Base-by-base conservation (phyloP, 805 yeast genomes). In the Candida insectorum region DNA sequence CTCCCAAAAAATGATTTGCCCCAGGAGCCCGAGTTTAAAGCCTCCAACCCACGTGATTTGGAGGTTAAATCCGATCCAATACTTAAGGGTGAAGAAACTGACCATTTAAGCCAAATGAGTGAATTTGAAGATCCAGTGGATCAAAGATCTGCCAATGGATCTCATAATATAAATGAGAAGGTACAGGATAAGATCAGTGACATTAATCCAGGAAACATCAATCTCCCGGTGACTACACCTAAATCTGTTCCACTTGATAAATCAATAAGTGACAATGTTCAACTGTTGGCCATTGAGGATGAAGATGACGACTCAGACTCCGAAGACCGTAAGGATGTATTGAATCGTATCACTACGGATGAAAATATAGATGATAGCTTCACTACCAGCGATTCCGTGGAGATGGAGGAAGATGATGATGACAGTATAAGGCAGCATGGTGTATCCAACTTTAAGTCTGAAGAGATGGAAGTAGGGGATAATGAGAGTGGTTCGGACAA, bases 301-400 rank as follows among this genome's bases (percentile, higher is more conserved):
- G 8, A 8, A 8, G 10, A 11, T 20, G 23, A 20, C 23, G 10
- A 8, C 10, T 20, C 23, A 11, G 23, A 20, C 23, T 11, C 23
- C 8, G 23, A 20, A 20, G 8, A 8, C 23, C 23, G 23, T 8
- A 47, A 40, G 21, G 52, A 58, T 30, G 41, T 55, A 4, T 46
- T 62, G 26, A 47, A 51, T 13, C 52, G 52, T 28, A 60, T 60
- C 23, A 49, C 52, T 14, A 61, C 68, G 17, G 58, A 56, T 28
- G 62, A 60, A 30, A 57, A 57, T 36, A 55, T 55, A 18, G 64
- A 58, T 33, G 63, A 54, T 16, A 36, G 35, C 21, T 30, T 28
- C 21, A 30, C 24, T 8, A 31, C 39, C 3, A 31, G 30, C 18
- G 38, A 34, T 24, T 18, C 30, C 2, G 30, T 33, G 7, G 42